Conservation (phyloP, 2,329 filamentous ascomycete genomes). For the Monosporascus cannonballus region DNA sequence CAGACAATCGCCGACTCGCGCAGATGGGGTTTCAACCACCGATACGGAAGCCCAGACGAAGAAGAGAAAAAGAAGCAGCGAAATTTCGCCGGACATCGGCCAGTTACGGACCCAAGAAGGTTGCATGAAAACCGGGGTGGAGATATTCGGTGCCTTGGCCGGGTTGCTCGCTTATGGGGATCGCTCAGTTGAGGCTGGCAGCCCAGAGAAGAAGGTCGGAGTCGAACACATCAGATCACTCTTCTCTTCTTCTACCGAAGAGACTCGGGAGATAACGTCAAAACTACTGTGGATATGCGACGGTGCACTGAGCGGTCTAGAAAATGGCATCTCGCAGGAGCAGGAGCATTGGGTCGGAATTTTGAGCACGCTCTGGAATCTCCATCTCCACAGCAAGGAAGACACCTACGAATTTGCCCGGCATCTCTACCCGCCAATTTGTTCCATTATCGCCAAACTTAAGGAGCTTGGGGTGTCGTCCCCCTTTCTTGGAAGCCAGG, state of each 20-base stretch:
- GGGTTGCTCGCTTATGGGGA: constrained; percentile 41
- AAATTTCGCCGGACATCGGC: constrained; percentile 32
- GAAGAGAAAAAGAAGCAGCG: constrained; percentile 36
- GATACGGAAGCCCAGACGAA: constrained; percentile 21
- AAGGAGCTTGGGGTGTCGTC: constrained; percentile 20
- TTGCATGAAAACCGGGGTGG: constrained; percentile 41
- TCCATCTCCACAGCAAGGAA: constrained; percentile 43
- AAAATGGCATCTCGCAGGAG: constrained; percentile 28
- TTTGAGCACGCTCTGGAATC: constrained; percentile 43
- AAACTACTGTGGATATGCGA: constrained; percentile 42
- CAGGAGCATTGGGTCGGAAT: constrained; percentile 42
- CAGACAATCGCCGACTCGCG: constrained; percentile 6
- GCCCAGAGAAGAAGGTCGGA: constrained; percentile 42
- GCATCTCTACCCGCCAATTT: constrained; percentile 35
- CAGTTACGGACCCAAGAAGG: constrained; percentile 32
- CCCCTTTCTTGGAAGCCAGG: constrained; percentile 14
- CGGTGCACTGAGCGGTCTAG: constrained; percentile 27
- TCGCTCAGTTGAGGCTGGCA: constrained; percentile 20
- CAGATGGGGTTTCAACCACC: constrained; percentile 10
- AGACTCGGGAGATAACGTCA: constrained; percentile 39
- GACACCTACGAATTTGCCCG: constrained; percentile 44
- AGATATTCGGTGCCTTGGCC: constrained; percentile 40
- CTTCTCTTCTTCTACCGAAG: constrained; percentile 43
- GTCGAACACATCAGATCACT: constrained; percentile 53
- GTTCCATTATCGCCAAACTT: constrained; percentile 36